phyloP scores from a whole-genome alignment of 2,329 filamentous ascomycete genomes.

The Ophiocordyceps camponoti-rufipedis region DNA sequence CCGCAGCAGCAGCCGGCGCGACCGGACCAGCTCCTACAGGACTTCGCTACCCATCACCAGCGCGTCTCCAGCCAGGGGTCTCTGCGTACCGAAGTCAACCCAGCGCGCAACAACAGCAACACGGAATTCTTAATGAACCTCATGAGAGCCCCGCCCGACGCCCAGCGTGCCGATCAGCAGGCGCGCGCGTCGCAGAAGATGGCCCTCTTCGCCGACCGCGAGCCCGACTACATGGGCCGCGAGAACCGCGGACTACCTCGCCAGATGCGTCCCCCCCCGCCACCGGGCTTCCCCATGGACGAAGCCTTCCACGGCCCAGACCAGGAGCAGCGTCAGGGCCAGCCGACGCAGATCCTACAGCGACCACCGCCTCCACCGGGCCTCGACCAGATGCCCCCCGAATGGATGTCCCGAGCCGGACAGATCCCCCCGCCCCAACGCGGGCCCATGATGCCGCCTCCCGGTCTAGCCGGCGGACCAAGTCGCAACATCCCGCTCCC shows the following conservation, averaged over 20 bases:
- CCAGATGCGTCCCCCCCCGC: slow-evolving; percentile 24
- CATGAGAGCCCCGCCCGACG: slow-evolving; percentile 41
- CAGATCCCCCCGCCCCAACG: slow-evolving; percentile 24
- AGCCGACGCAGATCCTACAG: slow-evolving; percentile 46
- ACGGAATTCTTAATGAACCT: slow-evolving; percentile 75
- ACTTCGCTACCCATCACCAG: slow-evolving; percentile 40
- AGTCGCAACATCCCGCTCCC: slow-evolving; percentile 29
- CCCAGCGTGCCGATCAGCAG: slow-evolving; percentile 31
- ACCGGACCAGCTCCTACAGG: slow-evolving; percentile 42
- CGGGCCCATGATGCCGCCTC: slow-evolving; percentile 42
- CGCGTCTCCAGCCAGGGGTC: slow-evolving; percentile 32
- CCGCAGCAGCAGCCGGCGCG: slow-evolving; percentile 31
- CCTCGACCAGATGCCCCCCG: slow-evolving; percentile 39
- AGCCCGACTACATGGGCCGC: slow-evolving; percentile 22
- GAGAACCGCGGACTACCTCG: slow-evolving; percentile 17
- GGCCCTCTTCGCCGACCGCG: slow-evolving; percentile 28
- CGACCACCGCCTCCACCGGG: slow-evolving; percentile 39
- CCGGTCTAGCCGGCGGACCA: slow-evolving; percentile 26
- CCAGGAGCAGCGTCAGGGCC: slow-evolving; percentile 26
- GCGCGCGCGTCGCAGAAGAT: slow-evolving; percentile 12
- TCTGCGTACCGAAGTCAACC: slow-evolving; percentile 22
- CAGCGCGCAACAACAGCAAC: slow-evolving; percentile 38
- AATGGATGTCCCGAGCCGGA: slow-evolving; percentile 28
- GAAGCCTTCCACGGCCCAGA: slow-evolving; percentile 32
- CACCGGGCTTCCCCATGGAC: slow-evolving; percentile 32